Base-by-base conservation (phyloP, 1,284 basidiomycete genomes). In the Sporisorium iseilematis-ciliati region DNA sequence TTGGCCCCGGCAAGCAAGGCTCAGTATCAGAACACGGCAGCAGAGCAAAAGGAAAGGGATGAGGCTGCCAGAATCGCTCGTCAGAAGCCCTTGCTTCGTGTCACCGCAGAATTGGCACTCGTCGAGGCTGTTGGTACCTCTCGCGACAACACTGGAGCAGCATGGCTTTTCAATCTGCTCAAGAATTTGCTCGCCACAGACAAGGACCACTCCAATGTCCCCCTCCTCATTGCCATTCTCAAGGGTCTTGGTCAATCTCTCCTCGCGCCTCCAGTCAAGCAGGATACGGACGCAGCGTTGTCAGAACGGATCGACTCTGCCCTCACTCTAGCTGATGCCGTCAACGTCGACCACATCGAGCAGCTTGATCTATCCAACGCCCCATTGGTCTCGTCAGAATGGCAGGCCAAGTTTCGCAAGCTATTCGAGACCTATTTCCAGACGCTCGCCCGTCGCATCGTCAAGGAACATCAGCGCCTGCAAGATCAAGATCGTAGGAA, bases 401-500 rank as follows among this genome's bases (percentile, higher is more conserved):
- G 92, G 63, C 91, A 93, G 54, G 92, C 92, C 79, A 91, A 93
- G 57, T 96, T 98, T 87, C 92, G 92, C 85, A 91, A 92, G 77
- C 92, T 97, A 89, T 94, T 95, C 78, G 92, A 93, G 85, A 91
- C 91, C 1, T 99, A 98, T 85, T 98, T 95, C 81, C 93, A 95
- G 16, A 93, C 89, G 41, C 92, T 98, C 0, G 90, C 91, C 80
- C 96, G 94, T 87, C 95, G 96, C 80, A 89, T 98, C 16, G 89
- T 93, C 62, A 76, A 72, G 10, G 74, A 71, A 35, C 74, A 76
- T 20, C 82, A 97, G 93, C 91, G 92, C 65, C 88, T 99, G 45
- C 93, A 97, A 90, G 94, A 97, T 72, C 95, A 97, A 86, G 97
- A 99, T 84, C 91, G 92, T 75, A 90, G 92, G 55, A 99, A 99